Evolutionary conservation across 805 yeast species (phyloP), one percentile per base, ranked within the genome.

Genomic region (Wickerhamomyces hampshirensis): DNA sequence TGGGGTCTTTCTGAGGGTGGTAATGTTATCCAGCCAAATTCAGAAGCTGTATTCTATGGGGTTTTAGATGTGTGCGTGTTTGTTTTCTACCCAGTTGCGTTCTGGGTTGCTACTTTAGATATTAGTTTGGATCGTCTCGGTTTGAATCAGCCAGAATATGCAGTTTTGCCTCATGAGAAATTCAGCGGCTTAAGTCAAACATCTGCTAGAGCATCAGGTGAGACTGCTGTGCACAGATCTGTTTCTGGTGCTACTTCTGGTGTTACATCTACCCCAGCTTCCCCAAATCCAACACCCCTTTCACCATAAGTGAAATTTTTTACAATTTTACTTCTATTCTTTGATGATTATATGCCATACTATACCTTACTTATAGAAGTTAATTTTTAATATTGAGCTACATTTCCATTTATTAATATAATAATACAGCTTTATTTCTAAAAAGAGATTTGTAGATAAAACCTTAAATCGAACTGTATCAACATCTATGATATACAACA

Each of bases 1-100:
- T 73, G 75, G 75, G 77, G 70, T 52, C 56, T 73, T 37, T 53
- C 63, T 50, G 77, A 72, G 50, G 79, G 78, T 65, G 77, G 76
- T 57, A 72, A 72, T 47, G 63, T 54, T 26, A 71, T 73, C 37
- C 71, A 68, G 44, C 73, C 75, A 32, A 75, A 70, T 50, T 62
- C 72, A 13, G 77, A 71, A 52, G 69, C 73, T 35, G 72, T 68
- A 13, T 73, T 71, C 59, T 69, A 67, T 44, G 79, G 79, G 60
- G 51, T 71, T 32, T 58, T 73, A 40, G 78, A 73, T 51, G 44
- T 70, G 32, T 47, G 68, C 29, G 56, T 62, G 29, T 72, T 71
- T 47, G 63, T 58, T 30, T 13, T 65, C 26, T 51, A 66, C 33
- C 77, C 77, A 32, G 49, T 62, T 14, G 45, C 53, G 31, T 48